Conservation (phyloP, 441 rosid genomes). For the Erodium moschatum region DNA sequence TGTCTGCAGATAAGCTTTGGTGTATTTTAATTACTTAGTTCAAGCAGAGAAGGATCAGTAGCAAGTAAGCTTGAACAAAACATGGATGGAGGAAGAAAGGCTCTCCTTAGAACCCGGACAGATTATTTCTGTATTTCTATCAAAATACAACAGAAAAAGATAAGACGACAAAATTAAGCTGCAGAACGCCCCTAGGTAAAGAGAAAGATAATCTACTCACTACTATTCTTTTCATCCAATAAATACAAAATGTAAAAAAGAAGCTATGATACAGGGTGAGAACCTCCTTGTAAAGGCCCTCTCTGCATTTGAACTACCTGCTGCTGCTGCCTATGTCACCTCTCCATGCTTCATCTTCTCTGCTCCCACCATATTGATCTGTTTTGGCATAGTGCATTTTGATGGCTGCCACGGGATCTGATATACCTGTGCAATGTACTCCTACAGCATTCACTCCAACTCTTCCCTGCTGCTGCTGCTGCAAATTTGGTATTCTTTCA, state of each 20-base stretch:
- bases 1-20: no score
- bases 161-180: neutral
- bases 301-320: slow-evolving; percentile 31
- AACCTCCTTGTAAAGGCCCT: neutral
- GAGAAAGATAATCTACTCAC: no score
- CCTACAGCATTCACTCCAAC: slow-evolving; percentile 41
- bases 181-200: neutral
- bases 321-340: slow-evolving; percentile 33
- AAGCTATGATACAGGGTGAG: slow-evolving; percentile 41
- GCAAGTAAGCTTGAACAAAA: no score
- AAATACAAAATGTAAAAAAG: slow-evolving; percentile 27
- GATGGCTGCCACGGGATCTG: slow-evolving; percentile 57
- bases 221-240: slow-evolving; percentile 24
- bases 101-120: neutral
- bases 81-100: neutral
- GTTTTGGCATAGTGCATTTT: slow-evolving; percentile 44
- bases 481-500: slow-evolving; percentile 34
- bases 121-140: slow-evolving; percentile 1
- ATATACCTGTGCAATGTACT: slow-evolving; percentile 30
- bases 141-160: neutral
- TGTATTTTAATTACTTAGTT: no score
- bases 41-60: no score
- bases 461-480: slow-evolving; percentile 29
- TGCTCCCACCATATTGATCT: slow-evolving; percentile 38
- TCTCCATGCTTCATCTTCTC: slow-evolving; percentile 55